These are phyloP conservation scores for Castanopsis chinensis DNA, from an alignment of 306 rosid genomes.

Conservation along the genomic window DNA sequence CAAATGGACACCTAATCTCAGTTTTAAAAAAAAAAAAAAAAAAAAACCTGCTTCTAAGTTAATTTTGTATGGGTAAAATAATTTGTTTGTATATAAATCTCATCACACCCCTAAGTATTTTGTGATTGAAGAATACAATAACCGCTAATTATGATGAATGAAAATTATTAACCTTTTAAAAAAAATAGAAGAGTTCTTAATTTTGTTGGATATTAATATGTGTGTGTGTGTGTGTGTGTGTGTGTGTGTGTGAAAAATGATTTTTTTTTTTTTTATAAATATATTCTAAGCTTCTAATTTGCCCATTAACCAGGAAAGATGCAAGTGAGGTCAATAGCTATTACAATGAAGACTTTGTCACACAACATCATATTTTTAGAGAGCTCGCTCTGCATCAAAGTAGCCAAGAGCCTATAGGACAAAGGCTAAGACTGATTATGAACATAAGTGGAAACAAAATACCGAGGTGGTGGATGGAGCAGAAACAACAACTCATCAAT, in stretches of 20 bases:
- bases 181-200: neutral
- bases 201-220: neutral
- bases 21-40: too few species aligned
- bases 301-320: constrained; percentile 22
- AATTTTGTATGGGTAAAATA: too few species aligned
- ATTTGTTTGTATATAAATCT: too few species aligned
- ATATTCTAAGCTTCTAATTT: neutral
- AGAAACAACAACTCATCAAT: neutral
- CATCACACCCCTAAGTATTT: too few species aligned
- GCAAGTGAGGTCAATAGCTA: constrained; percentile 13
- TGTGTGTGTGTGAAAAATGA: too few species aligned
- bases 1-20: too few species aligned
- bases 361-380: constrained; percentile 35
- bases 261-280: too few species aligned
- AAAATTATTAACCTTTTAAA: too few species aligned
- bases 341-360: constrained; percentile 30
- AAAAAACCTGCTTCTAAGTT: too few species aligned
- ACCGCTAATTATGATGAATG: too few species aligned
- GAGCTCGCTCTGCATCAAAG: constrained; percentile 31
- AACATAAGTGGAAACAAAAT: constrained; percentile 19
- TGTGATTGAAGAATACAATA: too few species aligned
- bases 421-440: constrained; percentile 29
- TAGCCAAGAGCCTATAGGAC: constrained; percentile 11
- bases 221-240: too few species aligned
- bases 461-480: constrained; percentile 30